Evolutionary conservation across 805 yeast genomes (phyloP).

Genomic region (Candida glaebosa): DNA sequence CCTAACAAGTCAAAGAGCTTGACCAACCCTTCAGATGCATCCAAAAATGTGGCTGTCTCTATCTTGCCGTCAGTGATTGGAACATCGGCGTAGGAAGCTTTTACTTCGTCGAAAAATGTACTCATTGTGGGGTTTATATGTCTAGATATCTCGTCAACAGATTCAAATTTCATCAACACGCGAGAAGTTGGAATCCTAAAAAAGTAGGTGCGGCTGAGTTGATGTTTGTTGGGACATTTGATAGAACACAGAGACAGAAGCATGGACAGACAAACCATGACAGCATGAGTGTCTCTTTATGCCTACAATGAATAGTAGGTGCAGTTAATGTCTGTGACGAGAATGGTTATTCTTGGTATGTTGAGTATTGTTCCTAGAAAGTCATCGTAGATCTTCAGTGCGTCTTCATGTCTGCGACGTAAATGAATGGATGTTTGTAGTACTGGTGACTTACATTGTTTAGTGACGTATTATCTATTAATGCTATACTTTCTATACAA

Average conservation of each 20-base stretch:
- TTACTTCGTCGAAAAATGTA: constrained; percentile 79
- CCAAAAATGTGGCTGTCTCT: constrained; percentile 71
- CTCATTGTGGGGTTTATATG: constrained; percentile 38
- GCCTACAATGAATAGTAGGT: too few relatives aligned
- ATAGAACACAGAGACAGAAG: too few relatives aligned
- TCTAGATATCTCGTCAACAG: not conserved
- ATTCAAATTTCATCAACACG: not conserved
- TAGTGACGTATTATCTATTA: not conserved
- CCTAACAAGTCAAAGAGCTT: constrained; percentile 81
- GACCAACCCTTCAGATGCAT: constrained; percentile 80
- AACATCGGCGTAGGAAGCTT: constrained; percentile 72
- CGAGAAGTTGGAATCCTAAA: not conserved
- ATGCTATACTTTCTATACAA: not conserved
- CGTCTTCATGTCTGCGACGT: not conserved
- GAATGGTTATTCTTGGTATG: too few relatives aligned
- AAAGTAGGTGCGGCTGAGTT: not conserved
- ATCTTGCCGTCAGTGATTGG: constrained; percentile 60
- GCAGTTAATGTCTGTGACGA: too few relatives aligned
- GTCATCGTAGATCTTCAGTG: too few relatives aligned
- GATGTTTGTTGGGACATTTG: not conserved
- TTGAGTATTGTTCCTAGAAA: too few relatives aligned
- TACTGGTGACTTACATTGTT: not conserved
- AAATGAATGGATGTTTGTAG: not conserved
- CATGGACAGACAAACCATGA: too few relatives aligned
- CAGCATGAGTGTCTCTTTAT: too few relatives aligned